Base-by-base conservation (phyloP, 768 basidiomycete genomes). In the Nevesoporus exiguus region DNA sequence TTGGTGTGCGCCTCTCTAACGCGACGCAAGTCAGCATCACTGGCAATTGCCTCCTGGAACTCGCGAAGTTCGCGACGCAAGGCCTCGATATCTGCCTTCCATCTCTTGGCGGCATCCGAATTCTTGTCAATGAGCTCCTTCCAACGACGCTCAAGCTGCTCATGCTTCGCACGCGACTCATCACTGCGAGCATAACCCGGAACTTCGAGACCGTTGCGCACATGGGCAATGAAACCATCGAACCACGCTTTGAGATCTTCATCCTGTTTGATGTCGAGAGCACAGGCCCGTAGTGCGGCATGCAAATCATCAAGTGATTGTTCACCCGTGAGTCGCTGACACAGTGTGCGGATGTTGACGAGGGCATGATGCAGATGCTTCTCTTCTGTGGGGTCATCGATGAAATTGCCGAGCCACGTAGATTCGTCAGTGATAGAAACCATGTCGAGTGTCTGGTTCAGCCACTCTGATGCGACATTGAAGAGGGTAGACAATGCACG, bases 301-400 rank as follows among this genome's bases (percentile, higher is more conserved):
- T 77, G 70, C 42, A 88, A 59, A 15, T 75, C 74, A 19, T 83
- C 79, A 7, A 87, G 74, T 2, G 80, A 74, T 48, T 72, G 79
- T 5, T 66, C 71, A 9, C 61, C 64, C 0, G 85, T 77, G 21
- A 85, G 67, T 11, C 86, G 85, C 59, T 83, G 79, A 36, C 80
- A 63, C n/a, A 78, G 68, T 5, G 58, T 60, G 33, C 71, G 71
- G 0, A 79, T 55, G 31, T 66, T 66, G 13, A 67, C 57, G 25
- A 89, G 67, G 3, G 82, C 83, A 36, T 76, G 74, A 43, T 78
- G 71, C 25, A 87, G 65, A 57, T 86, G 83, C 62, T 86, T 78
- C 47, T 83, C 85, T 4, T 79, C 74, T 0, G 85, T 82, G 17
- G 83, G 78, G 47, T 90, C 86, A 9, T 79, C 65, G 51, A 88